phyloP scores from a whole-genome alignment of 805 yeast species.

The Zygotorulaspora danielsina region DNA sequence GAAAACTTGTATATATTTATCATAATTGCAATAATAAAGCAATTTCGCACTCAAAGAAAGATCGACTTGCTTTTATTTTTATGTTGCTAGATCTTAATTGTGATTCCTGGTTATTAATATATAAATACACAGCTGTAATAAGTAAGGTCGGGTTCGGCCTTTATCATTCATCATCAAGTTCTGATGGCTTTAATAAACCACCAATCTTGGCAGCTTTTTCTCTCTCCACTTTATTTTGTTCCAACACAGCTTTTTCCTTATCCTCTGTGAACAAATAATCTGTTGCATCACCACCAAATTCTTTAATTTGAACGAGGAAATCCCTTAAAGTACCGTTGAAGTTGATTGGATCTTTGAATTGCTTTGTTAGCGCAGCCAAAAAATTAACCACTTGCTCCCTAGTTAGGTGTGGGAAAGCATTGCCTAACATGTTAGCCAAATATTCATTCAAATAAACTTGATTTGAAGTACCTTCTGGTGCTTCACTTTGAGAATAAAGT shows the following conservation, averaged over 20 bases:
- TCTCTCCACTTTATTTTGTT: conserved; percentile 63
- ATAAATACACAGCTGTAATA: conserved; percentile 1
- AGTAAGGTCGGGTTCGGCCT: not conserved
- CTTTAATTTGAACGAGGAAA: conserved; percentile 93
- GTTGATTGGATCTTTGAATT: conserved; percentile 66
- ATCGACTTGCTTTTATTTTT: too few relatives aligned
- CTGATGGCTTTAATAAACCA: conserved; percentile 91
- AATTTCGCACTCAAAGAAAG: too few relatives aligned
- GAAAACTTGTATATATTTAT: not conserved
- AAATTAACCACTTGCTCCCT: conserved; percentile 78
- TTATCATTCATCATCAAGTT: conserved; percentile 67
- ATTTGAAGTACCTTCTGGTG: conserved; percentile 81
- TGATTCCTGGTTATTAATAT: conserved; percentile 1
- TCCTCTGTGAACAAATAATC: conserved; percentile 95
- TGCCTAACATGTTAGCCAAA: conserved; percentile 71
- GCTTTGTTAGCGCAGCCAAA: conserved; percentile 67
- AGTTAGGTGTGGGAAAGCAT: conserved; percentile 91
- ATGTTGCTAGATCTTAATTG: too few relatives aligned
- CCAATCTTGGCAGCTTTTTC: conserved; percentile 85
- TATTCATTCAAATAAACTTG: conserved; percentile 73
- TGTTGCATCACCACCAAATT: conserved; percentile 91
- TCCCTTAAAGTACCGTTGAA: conserved; percentile 88
- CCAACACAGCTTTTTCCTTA: conserved; percentile 69
- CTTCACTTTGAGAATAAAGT: conserved; percentile 72
- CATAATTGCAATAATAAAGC: not conserved